Base-by-base conservation (phyloP, 129 eudicot species). In the Dittrichia graveolens region DNA sequence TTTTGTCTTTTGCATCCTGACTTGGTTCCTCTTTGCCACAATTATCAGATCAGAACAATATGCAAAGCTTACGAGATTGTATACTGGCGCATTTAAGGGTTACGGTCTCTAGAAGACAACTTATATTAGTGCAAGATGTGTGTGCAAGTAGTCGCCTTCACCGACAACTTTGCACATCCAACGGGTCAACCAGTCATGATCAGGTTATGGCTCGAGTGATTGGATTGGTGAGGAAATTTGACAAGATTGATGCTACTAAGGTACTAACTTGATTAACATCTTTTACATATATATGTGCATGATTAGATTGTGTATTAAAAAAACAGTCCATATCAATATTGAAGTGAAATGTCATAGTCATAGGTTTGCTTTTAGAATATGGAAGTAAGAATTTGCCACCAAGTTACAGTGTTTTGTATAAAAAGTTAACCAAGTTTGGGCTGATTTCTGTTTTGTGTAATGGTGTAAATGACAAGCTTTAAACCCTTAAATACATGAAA, bases 151-250 rank as follows among this genome's bases (percentile, higher is more conserved):
- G 57, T 61, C 43, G 72, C 15, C 18, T 80, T 38, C 18, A 60
- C 40, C 75, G 67, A 43, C 79, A 40, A 34, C 67, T 91, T 18
- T 86, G 89, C 87, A 84, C 93, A 8, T 48, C 84, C 7, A 38
- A 69, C 9, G 73, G 78, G 68, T 52, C 31, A 24, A 24, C 79
- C 64, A 56, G 49, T 77, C 71, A 75, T 67, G 91, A 86, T 61
- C 77, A 85, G 75, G 78, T 89, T 18, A 71, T 65, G 78, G 78
- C 71, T 71, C 89, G 82, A 64, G 96, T 92, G 5, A 79, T 89
- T 73, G 81, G 77, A 71, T 69, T 92, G 75, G 98, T 92, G 12
- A 92, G 81, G 88, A 84, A 85, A 58, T 92, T 83, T 66, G 86
- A 87, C 85, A 85, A 83, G 75, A 75, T 82, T 64, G 92, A 92